phyloP scores from a whole-genome alignment of 129 eudicot species.

The sunflower (Helianthus annuus) region DNA sequence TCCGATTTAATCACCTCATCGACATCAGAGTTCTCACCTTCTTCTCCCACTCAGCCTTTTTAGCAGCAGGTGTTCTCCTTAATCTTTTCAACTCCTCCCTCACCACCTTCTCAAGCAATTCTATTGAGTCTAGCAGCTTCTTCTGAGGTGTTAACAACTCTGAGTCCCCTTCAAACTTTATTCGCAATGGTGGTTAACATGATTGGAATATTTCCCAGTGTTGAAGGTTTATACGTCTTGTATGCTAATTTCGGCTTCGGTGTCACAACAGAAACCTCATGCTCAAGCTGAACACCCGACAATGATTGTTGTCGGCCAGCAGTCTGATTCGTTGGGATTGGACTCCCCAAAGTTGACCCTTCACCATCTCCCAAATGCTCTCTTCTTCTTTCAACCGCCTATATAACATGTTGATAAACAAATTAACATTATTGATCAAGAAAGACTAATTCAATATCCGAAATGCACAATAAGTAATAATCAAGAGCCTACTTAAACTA shows the following conservation, averaged over 20 bases:
- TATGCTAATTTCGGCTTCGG: constrained; percentile 44
- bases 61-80: constrained; percentile 77
- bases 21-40: constrained; percentile 69
- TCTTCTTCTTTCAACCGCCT: constrained; percentile 88
- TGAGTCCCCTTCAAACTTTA: constrained; percentile 34
- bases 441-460: neutral
- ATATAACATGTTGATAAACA: neutral
- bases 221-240: constrained; percentile 10
- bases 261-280: constrained; percentile 34
- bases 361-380: constrained; percentile 45
- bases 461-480: neutral
- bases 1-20: constrained; percentile 55
- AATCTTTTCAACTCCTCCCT: constrained; percentile 60
- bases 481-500: neutral
- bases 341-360: constrained; percentile 53
- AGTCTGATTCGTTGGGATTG: constrained; percentile 36
- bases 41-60: constrained; percentile 69
- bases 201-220: neutral
- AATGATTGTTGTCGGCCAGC: constrained; percentile 33
- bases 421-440: neutral
- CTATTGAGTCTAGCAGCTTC: constrained; percentile 68
- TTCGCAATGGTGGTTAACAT: constrained; percentile 34
- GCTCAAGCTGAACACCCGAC: constrained; percentile 73
- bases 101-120: constrained; percentile 58
- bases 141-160: constrained; percentile 69